Evolutionary conservation across 108 stramenopile species (phyloP).

Genomic region (Skeletonema menzelii): DNA sequence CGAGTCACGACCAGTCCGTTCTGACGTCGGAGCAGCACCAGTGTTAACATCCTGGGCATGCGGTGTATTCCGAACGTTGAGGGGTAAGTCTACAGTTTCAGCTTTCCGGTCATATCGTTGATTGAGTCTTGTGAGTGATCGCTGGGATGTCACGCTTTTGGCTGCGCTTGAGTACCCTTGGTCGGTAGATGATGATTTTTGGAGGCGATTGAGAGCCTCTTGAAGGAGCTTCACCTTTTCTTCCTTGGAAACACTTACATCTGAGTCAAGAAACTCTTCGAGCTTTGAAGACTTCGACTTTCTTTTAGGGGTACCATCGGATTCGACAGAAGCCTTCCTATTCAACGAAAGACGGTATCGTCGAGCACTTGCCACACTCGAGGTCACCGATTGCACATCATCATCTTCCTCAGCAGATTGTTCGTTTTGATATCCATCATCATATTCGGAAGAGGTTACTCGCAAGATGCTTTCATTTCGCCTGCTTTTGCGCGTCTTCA

Average conservation of each 20-base stretch:
- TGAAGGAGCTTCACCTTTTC: neutral
- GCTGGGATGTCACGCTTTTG: neutral
- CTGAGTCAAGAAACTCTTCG: neutral
- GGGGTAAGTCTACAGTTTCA: neutral
- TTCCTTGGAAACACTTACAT: neutral
- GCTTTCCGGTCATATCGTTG: neutral
- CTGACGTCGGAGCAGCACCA: neutral
- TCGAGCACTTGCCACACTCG: slow-evolving; percentile 31
- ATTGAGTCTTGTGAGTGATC: neutral
- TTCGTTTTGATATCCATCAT: neutral
- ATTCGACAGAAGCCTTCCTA: neutral
- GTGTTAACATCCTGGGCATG: slow-evolving; percentile 3
- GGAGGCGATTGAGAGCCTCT: neutral
- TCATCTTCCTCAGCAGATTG: neutral
- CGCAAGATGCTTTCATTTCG: neutral
- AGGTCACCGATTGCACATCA: slow-evolving; percentile 29
- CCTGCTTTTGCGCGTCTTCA: neutral
- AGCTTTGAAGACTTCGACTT: neutral
- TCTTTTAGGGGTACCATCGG: neutral
- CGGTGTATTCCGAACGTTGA: neutral
- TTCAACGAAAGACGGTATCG: slow-evolving; percentile 33
- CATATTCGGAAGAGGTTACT: neutral
- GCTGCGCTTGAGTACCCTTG: neutral
- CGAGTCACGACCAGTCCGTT: neutral
- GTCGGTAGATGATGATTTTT: neutral